phyloP scores from a whole-genome alignment of 1,284 basidiomycete genomes.

The Sphaerobolus stellatus region DNA sequence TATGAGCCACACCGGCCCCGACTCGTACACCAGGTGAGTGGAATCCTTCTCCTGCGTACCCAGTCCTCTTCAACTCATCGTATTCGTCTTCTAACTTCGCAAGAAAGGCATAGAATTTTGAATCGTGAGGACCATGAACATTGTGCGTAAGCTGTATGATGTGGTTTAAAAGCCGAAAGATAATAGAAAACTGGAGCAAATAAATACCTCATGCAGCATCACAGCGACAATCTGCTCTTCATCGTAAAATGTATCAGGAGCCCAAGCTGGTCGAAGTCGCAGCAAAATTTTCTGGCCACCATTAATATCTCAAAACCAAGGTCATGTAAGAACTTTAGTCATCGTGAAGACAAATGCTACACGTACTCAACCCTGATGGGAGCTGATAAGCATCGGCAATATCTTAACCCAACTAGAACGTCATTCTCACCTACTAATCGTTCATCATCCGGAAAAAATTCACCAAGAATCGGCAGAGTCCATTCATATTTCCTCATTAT shows the following conservation, averaged over 20 bases:
- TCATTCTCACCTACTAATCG: slow-evolving; percentile 61
- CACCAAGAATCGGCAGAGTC: slow-evolving; percentile 77
- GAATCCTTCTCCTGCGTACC: slow-evolving; percentile 85
- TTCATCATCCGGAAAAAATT: slow-evolving; percentile 80
- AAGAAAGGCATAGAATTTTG: slow-evolving; percentile 78
- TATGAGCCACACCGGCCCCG: slow-evolving; percentile 59
- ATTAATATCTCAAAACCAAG: slow-evolving; percentile 63
- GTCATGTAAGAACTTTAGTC: slow-evolving; percentile 2
- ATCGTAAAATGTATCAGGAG: slow-evolving; percentile 72
- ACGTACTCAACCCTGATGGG: slow-evolving; percentile 24
- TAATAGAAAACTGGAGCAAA: neutral
- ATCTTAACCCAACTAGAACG: neutral
- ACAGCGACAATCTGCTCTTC: slow-evolving; percentile 72
- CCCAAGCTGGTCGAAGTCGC: slow-evolving; percentile 68
- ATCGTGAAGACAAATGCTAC: neutral
- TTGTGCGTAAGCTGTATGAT: slow-evolving; percentile 76
- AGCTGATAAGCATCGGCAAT: neutral
- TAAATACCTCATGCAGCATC: slow-evolving; percentile 81
- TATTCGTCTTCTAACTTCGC: slow-evolving; percentile 79
- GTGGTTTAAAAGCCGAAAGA: neutral
- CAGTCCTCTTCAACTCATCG: slow-evolving; percentile 68
- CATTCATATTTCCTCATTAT: slow-evolving; percentile 84
- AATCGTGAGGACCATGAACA: slow-evolving; percentile 83
- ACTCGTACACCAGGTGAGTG: slow-evolving; percentile 66
- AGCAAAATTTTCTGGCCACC: slow-evolving; percentile 77